Conservation (phyloP, 1,284 basidiomycete genomes). For the Wallemia hederae region DNA sequence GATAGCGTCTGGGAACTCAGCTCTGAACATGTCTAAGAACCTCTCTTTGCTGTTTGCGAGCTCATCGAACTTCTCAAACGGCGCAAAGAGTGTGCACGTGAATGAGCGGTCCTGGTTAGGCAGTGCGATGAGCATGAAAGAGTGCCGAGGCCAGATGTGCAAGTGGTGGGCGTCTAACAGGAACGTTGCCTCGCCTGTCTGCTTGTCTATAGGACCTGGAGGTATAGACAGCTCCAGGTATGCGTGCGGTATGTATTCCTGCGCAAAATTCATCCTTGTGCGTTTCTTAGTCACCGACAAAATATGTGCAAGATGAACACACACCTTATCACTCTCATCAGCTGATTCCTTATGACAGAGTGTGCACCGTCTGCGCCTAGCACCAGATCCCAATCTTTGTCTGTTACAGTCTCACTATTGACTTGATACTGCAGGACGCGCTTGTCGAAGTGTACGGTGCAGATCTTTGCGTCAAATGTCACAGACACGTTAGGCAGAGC, state of each 20-base stretch:
- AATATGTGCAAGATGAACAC: slow-evolving; percentile 8
- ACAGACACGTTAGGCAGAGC: slow-evolving; percentile 32
- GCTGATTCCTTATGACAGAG: slow-evolving; percentile 50
- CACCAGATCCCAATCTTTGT: slow-evolving; percentile 20
- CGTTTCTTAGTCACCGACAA: slow-evolving; percentile 6
- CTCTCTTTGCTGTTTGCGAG: slow-evolving; percentile 29
- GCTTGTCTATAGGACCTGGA: slow-evolving; percentile 27
- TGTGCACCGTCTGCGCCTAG: slow-evolving; percentile 74
- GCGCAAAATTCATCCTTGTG: slow-evolving; percentile 62
- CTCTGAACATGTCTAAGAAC: slow-evolving; percentile 42
- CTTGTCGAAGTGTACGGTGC: slow-evolving; percentile 39
- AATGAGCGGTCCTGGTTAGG: slow-evolving; percentile 37
- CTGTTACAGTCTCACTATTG: slow-evolving; percentile 21
- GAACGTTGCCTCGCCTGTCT: slow-evolving; percentile 32
- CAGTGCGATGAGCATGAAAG: slow-evolving; percentile 94
- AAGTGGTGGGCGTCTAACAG: slow-evolving; percentile 76
- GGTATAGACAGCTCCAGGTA: slow-evolving; percentile 93
- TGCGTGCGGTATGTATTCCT: slow-evolving; percentile 78
- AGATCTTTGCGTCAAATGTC: slow-evolving; percentile 53
- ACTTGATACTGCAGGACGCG: slow-evolving; percentile 17
- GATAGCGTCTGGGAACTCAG: slow-evolving; percentile 64
- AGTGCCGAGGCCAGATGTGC: slow-evolving; percentile 95
- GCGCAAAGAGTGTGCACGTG: slow-evolving; percentile 59
- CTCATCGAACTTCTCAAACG: slow-evolving; percentile 41
- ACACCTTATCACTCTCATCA: slow-evolving; percentile 68